phyloP scores from a whole-genome alignment of 2,329 filamentous ascomycete genomes.

The Pseudomassariella vexata region DNA sequence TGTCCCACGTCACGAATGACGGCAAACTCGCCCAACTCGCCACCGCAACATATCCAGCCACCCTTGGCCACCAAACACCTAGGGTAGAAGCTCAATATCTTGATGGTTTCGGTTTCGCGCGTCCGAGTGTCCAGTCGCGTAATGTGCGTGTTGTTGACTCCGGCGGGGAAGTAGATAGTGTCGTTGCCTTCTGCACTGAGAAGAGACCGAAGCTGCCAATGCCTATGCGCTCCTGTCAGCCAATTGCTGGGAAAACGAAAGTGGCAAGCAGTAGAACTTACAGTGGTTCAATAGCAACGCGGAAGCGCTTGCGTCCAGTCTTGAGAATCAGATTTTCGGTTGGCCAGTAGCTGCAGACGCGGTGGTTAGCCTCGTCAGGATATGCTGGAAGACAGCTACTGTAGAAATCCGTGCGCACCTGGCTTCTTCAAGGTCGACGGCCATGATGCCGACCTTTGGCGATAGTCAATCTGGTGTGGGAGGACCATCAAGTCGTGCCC shows the following conservation, averaged over 20 bases:
- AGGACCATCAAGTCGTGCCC: constrained; percentile 5
- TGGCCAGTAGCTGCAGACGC: constrained; percentile 49
- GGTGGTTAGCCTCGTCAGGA: no score
- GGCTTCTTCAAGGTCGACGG: not conserved
- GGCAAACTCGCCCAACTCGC: constrained; percentile 81
- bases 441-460: constrained; percentile 6
- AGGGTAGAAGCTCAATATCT: constrained; percentile 65
- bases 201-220: constrained; percentile 86
- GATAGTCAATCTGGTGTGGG: constrained; percentile 1
- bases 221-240: constrained; percentile 39
- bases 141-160: constrained; percentile 57
- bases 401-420: constrained; percentile 4
- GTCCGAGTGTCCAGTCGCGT: constrained; percentile 64
- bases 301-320: constrained; percentile 60
- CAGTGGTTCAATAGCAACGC: constrained; percentile 60
- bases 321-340: constrained; percentile 60
- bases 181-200: constrained; percentile 75
- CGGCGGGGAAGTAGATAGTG: constrained; percentile 79
- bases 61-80: constrained; percentile 81
- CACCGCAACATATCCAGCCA: constrained; percentile 88
- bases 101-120: constrained; percentile 68
- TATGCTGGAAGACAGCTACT: no score
- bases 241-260: not conserved
- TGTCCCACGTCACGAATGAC: constrained; percentile 53
- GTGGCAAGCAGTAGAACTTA: constrained; percentile 30